Conservation (phyloP, 176 grass and related monocot species). For the Triticum turgidum region DNA sequence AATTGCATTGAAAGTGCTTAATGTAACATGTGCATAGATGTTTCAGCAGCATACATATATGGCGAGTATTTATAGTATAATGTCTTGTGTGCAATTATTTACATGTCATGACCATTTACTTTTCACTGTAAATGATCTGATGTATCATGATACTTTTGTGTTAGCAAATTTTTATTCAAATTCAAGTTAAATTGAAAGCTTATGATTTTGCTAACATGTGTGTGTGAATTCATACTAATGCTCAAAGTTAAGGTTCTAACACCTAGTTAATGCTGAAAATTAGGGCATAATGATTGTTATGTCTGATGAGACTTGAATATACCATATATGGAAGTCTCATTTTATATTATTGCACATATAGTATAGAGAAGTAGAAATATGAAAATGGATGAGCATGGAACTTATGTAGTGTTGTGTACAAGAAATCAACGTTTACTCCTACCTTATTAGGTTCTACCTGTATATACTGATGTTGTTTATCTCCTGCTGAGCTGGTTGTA, state of each 20-base stretch:
- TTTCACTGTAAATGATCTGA: not conserved
- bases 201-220: too few species aligned
- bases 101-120: not conserved
- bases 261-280: too few species aligned
- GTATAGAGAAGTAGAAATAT: not conserved
- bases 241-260: too few species aligned
- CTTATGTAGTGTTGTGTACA: not conserved
- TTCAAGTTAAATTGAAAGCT: too few species aligned
- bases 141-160: too few species aligned
- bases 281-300: too few species aligned
- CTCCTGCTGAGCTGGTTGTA: not conserved
- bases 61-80: not conserved
- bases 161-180: too few species aligned
- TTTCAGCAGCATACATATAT: not conserved
- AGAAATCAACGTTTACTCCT: not conserved
- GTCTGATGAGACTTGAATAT: too few species aligned
- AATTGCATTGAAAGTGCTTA: too few species aligned
- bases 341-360: too few species aligned
- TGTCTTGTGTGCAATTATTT: not conserved
- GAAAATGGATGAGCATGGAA: not conserved
- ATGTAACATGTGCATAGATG: too few species aligned
- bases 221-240: not conserved
- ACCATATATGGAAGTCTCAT: too few species aligned
- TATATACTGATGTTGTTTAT: not conserved
- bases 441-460: not conserved